A percentile compares a stretch with the other conserved stretches of the same genome.
Evolutionary conservation across 371 early-diverging fungal genomes (phyloP).

Genomic region (Actinomortierella ambigua): DNA sequence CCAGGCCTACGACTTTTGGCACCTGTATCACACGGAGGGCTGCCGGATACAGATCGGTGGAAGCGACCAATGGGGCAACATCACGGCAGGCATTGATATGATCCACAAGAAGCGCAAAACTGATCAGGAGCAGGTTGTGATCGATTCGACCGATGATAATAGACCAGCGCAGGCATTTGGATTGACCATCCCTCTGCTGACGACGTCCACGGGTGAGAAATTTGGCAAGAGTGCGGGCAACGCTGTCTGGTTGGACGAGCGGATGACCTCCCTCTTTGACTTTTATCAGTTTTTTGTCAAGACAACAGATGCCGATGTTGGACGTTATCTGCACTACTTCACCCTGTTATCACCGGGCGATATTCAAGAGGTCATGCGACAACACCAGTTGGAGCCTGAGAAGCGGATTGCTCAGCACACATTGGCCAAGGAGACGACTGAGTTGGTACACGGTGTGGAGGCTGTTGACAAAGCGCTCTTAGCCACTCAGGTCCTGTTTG

Average conservation of each 20-base stretch:
- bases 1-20: constrained; percentile 94
- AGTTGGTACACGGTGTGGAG: constrained; percentile 83
- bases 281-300: constrained; percentile 94
- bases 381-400: constrained; percentile 73
- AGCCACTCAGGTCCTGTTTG: constrained; percentile 78
- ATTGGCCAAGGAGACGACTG: constrained; percentile 87
- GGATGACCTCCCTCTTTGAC: constrained; percentile 82
- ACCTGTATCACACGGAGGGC: constrained; percentile 69
- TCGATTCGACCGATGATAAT: constrained; percentile 16
- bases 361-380: constrained; percentile 62
- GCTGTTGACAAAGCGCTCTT: constrained; percentile 67
- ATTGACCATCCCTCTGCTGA: constrained; percentile 87
- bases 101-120: constrained; percentile 64
- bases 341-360: constrained; percentile 72
- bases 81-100: constrained; percentile 91
- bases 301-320: constrained; percentile 82
- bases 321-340: constrained; percentile 75
- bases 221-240: constrained; percentile 97
- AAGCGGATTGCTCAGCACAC: constrained; percentile 71
- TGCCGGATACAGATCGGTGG: constrained; percentile 91
- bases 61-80: constrained; percentile 98
- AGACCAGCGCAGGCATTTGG: constrained; percentile 66
- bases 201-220: constrained; percentile 89
- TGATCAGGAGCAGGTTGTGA: constrained; percentile 26
- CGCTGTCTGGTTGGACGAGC: constrained; percentile 91